Evolutionary conservation across 805 yeast species (phyloP), one percentile per base, ranked within the genome.

Genomic region (Candida boleticola): DNA sequence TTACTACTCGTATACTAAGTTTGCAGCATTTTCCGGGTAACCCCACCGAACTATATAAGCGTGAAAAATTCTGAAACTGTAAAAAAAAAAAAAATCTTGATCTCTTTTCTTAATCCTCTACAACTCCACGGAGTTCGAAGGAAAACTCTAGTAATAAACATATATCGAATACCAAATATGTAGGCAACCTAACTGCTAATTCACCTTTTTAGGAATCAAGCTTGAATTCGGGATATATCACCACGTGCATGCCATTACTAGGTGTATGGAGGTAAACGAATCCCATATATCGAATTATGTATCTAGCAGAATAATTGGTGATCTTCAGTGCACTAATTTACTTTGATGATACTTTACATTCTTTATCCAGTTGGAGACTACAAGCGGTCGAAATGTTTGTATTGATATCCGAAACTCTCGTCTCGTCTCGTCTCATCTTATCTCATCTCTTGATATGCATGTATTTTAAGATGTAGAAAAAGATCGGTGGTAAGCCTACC

Each of bases 251-350:
- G 68, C 49, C 70, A 46, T 50, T 18, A 25, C 42, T 44, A 56
- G 69, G 50, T 63, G 61, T 60, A 53, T 21, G 45, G 55, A 59
- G 71, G 68, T 66, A 66, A 66, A 66, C 71, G 71, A 64, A 60
- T 50, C 70, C 71, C 71, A 50, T 29, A 63, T 20, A 65, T 44
- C 38, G 51, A 40, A 39, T 29, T 14, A 45, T 39, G 39, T 44
- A 42, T 59, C 57, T 58, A 31, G 64, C 65, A 60, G 65, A 60
- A 54, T 58, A 48, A 47, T 41, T 41, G 30, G 39, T 42, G 45
- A 51, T 27, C 32, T 41, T 41, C 45, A 16, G 40, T 50, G 53
- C 38, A 43, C 32, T 41, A 31, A 34, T 36, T 40, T 41, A 55
- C 54, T 60, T 60, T 60, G 63, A 60, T 51, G 60, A 58, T 56